A percentile compares a stretch with the other conserved stretches of the same genome.
phyloP scores from a whole-genome alignment of 805 yeast genomes.

The Yamadazyma phyllophila region DNA sequence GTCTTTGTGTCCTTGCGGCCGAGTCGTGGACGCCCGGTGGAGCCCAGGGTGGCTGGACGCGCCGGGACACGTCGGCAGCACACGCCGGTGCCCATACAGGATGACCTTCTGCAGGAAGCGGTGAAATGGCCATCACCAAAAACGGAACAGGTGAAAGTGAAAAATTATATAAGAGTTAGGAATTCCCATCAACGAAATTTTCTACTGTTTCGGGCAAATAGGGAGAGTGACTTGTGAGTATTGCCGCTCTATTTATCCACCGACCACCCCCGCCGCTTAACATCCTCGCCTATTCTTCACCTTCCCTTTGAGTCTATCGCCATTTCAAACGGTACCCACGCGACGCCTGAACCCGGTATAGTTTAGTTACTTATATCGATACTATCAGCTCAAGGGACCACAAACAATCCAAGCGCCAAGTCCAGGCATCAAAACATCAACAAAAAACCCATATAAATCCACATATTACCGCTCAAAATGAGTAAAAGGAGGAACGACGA shows the following conservation, averaged over 20 bases:
- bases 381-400: too few relatives aligned
- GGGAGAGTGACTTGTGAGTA: background rate
- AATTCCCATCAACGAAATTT: conserved; percentile 4
- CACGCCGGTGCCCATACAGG: background rate
- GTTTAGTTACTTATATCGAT: background rate
- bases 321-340: background rate
- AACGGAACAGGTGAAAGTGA: conserved; percentile 4
- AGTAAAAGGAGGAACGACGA: conserved; percentile 15
- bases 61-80: background rate
- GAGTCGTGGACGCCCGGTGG: background rate
- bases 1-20: too few relatives aligned
- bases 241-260: too few relatives aligned
- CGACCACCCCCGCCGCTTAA: too few relatives aligned
- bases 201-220: background rate
- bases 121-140: conserved; percentile 6
- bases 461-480: conserved; percentile 3
- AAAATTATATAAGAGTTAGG: conserved; percentile 6
- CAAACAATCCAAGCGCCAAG: too few relatives aligned
- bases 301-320: background rate
- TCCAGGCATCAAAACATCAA: too few relatives aligned
- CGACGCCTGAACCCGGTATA: background rate
- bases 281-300: background rate
- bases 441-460: background rate
- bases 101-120: conserved; percentile 3
- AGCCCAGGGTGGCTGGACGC: background rate